Evolutionary conservation across 768 basidiomycete species (phyloP).

Genomic region (Panus rudis): DNA sequence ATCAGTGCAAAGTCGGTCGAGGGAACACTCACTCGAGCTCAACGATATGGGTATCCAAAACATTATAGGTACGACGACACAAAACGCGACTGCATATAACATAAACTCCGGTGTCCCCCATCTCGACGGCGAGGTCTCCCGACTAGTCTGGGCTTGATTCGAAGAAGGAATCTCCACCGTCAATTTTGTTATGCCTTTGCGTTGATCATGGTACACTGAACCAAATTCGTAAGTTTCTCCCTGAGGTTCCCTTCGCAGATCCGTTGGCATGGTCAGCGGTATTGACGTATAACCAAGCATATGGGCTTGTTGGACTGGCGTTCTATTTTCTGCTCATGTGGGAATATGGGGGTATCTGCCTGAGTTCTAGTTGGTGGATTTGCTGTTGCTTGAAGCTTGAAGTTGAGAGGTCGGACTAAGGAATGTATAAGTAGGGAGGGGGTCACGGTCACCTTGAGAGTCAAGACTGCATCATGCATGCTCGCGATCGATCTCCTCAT

Average conservation of each 20-base stretch:
- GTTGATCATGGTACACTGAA: slow-evolving; percentile 4
- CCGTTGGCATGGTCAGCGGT: slow-evolving; percentile 27
- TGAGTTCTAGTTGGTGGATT: no score
- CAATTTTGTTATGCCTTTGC: slow-evolving; percentile 34
- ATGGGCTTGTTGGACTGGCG: no score
- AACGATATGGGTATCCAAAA: slow-evolving; percentile 65
- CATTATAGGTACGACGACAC: slow-evolving; percentile 65
- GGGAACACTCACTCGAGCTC: slow-evolving; percentile 74
- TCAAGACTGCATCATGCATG: no score
- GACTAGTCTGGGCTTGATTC: slow-evolving; percentile 26
- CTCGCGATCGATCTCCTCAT: no score
- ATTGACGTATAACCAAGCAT: no score
- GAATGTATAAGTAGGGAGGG: no score
- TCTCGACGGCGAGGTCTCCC: slow-evolving; percentile 35
- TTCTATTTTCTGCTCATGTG: no score
- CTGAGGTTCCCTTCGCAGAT: slow-evolving; percentile 12
- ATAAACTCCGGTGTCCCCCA: slow-evolving; percentile 83
- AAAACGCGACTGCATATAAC: slow-evolving; percentile 58
- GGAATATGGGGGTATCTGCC: no score
- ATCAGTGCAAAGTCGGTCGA: slow-evolving; percentile 14
- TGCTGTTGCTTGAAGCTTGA: no score
- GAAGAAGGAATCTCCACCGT: slow-evolving; percentile 56
- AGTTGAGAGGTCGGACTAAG: no score
- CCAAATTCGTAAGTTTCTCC: slow-evolving; percentile 16
- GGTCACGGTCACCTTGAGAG: no score